Base-by-base conservation (phyloP, 352 stramenopile species). In the Nothophytophthora sp. region DNA sequence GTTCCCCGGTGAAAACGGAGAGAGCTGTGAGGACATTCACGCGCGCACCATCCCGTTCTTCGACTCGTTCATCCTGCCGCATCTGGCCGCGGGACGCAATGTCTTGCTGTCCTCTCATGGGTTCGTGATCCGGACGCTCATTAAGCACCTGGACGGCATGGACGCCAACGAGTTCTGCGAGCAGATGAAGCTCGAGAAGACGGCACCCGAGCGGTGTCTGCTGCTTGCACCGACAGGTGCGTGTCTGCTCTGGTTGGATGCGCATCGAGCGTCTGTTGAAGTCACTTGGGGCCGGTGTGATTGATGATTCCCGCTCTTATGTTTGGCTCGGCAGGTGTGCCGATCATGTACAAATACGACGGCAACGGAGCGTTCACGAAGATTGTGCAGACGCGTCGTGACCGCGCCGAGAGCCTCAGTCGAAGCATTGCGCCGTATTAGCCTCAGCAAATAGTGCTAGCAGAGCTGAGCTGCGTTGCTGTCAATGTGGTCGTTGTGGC, bases 161-260 rank as follows among this genome's bases (percentile, higher is more conserved):
- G 73, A 85, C 50, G 76, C 88, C 15, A 50, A 75, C 16, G 73
- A 78, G 40, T 93, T 90, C 51, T 86, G 81, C 34, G 76, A 80
- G 27, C 83, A 93, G 55, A 93, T 93, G 83, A 81, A 83, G 60
- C 59, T 93, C 34, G 83, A 93, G 57, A 93, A 93, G 54, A 75
- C 73, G 47, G 75, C 80, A 4, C 83, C 83, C 4, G 81, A 88
- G 44, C 73, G 77, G 20, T 93, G 83, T 58, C 58, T 87, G 38
- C 49, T 93, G 39, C 60, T 93, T 5, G 83, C 83, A 18, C 80
- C 83, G 0, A 93, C 82, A 22, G 82, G 81, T 88, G 65, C 36
- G 54, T 50, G 16, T n/a, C 4, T 38, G 15, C 16, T 15, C 20
- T 15, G 6, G 10, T 29, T 29, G 37, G 20, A 16, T n/a, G 16